These are phyloP conservation scores for Annulohypoxylon truncatum DNA, from an alignment of 2,329 filamentous ascomycete genomes.

Conservation along the genomic window DNA sequence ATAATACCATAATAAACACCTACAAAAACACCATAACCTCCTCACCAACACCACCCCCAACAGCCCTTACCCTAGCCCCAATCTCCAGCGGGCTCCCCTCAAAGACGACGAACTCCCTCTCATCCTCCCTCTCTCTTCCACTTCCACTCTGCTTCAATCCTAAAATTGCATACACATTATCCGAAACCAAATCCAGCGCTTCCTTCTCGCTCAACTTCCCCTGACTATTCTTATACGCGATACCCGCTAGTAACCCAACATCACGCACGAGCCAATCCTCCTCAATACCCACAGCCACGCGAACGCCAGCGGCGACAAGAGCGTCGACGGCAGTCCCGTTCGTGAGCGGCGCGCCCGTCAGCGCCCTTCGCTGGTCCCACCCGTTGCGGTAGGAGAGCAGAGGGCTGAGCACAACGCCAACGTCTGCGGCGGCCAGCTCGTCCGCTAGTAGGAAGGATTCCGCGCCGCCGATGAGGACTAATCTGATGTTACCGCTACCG, in stretches of 20 bases:
- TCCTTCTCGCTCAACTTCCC: conserved; percentile 65
- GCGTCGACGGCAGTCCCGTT: conserved; percentile 71
- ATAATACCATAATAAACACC: background rate
- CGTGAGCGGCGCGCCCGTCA: conserved; percentile 73
- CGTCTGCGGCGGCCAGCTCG: conserved; percentile 66
- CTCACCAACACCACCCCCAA: conserved; percentile 57
- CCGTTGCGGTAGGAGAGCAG: conserved; percentile 64
- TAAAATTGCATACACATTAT: conserved; percentile 68
- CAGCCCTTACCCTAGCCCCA: conserved; percentile 65
- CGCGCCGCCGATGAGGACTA: conserved; percentile 71
- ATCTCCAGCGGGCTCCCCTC: conserved; percentile 73
- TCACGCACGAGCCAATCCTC: conserved; percentile 73
- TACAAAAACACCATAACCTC: conserved; percentile 53
- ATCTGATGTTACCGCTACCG: conserved; percentile 52
- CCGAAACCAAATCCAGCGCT: conserved; percentile 67
- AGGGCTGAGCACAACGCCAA: conserved; percentile 71
- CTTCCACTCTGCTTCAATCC: conserved; percentile 54
- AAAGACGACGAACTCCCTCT: conserved; percentile 68
- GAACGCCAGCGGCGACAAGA: conserved; percentile 69
- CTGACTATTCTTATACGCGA: conserved; percentile 67
- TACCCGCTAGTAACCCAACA: conserved; percentile 69
- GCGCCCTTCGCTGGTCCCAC: conserved; percentile 72
- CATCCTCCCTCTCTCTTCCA: too few species aligned
- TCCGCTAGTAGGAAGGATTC: conserved; percentile 70
- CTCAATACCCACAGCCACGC: conserved; percentile 66